These are phyloP conservation scores for Wallacemonas sp. DNA, from an alignment of 208 protist genomes.

Conservation along the genomic window DNA sequence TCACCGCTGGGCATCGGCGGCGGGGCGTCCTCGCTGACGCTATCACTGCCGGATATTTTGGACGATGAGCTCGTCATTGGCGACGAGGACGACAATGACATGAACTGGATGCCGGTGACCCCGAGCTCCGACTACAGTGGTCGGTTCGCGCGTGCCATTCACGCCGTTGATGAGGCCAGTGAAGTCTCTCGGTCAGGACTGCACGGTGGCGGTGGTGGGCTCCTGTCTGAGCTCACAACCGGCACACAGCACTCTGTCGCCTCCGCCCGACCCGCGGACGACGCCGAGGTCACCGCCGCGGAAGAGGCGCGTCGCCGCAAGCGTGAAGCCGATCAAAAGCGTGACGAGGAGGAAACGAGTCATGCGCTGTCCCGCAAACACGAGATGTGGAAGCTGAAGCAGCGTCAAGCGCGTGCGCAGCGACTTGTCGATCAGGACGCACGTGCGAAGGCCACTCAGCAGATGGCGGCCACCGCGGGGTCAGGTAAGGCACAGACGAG, in stretches of 20 bases:
- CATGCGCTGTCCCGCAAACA: constrained; percentile 66
- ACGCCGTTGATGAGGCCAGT: constrained; percentile 27
- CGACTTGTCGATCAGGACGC: constrained; percentile 23
- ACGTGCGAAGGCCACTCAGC: constrained; percentile 22
- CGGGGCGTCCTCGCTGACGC: not conserved
- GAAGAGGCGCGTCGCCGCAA: constrained; percentile 4
- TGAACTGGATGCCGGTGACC: constrained; percentile 38
- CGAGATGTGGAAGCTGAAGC: constrained; percentile 78
- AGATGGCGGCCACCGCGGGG: not conserved
- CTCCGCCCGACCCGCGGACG: constrained; percentile 4
- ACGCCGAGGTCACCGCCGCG: not conserved
- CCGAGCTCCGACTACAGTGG: constrained; percentile 23
- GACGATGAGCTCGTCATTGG: constrained; percentile 67
- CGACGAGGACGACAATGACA: constrained; percentile 47
- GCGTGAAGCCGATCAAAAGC: constrained; percentile 7
- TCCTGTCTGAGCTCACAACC: not conserved
- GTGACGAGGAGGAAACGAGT: constrained; percentile 25
- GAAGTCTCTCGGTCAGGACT: constrained; percentile 5
- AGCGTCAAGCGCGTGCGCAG: constrained; percentile 53
- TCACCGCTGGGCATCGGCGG: not conserved
- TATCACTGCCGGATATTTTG: constrained; percentile 9
- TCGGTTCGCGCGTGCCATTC: constrained; percentile 20
- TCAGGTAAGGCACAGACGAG: no score
- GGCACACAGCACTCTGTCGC: constrained; percentile 7
- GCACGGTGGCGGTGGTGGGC: not conserved